These are phyloP conservation scores for Lentinula aciculospora DNA, from an alignment of 768 basidiomycete genomes.

Conservation along the genomic window DNA sequence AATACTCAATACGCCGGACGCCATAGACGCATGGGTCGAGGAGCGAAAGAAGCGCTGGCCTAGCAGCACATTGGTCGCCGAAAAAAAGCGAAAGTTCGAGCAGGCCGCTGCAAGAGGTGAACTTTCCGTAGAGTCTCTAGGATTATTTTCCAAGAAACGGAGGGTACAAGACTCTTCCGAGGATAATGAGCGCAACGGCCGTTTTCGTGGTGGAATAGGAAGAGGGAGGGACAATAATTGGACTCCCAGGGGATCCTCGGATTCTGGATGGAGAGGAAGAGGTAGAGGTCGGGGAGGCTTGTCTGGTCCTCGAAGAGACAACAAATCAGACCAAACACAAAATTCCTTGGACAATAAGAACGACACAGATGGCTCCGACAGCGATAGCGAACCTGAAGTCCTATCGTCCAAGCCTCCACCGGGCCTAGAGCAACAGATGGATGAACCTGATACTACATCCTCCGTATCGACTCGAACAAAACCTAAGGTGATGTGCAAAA, in stretches of 20 bases:
- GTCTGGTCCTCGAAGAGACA: not conserved
- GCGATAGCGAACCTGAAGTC: conserved; percentile 49
- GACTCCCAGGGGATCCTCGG: conserved; percentile 24
- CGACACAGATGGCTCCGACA: conserved; percentile 15
- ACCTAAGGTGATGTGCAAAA: conserved; percentile 14
- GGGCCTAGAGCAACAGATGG: not conserved
- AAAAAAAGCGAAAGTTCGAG: conserved; percentile 75
- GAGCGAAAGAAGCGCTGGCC: conserved; percentile 90
- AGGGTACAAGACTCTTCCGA: conserved; percentile 17
- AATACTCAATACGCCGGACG: conserved; percentile 74
- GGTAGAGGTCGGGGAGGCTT: not conserved
- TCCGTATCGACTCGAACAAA: conserved; percentile 1
- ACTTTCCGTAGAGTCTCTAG: conserved; percentile 42
- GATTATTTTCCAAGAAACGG: conserved; percentile 34
- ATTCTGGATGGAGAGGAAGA: conserved; percentile 23
- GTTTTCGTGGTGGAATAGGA: conserved; percentile 18
- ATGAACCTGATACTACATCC: not conserved
- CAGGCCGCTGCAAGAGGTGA: conserved; percentile 83
- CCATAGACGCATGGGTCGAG: conserved; percentile 78
- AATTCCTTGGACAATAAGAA: not conserved
- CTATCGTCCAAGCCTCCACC: conserved; percentile 14
- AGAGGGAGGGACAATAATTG: conserved; percentile 23
- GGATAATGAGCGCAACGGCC: conserved; percentile 11
- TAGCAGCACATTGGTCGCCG: conserved; percentile 57
- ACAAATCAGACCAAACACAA: not conserved